Evolutionary conservation across 495 filamentous ascomycete genomes (phyloP).

Genomic region (Penicillium argentinense): DNA sequence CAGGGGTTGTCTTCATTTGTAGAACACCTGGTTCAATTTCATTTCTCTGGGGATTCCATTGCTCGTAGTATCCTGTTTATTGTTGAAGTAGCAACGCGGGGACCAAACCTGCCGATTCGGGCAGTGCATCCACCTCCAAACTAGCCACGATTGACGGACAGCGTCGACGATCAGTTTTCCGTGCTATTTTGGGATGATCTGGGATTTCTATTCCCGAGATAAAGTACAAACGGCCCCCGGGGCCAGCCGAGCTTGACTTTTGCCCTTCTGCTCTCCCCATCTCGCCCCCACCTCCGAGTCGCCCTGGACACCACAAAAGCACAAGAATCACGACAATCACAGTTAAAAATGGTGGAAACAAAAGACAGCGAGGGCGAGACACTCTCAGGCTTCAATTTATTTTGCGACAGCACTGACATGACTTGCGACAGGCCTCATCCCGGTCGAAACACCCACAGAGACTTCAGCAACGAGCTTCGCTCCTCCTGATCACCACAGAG

Average conservation of each 20-base stretch:
- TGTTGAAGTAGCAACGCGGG: too few species aligned
- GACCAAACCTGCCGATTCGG: background rate
- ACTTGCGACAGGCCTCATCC: conserved; percentile 1
- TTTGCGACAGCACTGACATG: background rate
- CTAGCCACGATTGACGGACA: too few species aligned
- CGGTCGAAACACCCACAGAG: background rate
- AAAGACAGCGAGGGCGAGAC: conserved; percentile 11
- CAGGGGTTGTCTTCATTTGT: too few species aligned
- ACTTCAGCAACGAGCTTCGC: background rate
- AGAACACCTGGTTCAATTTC: too few species aligned
- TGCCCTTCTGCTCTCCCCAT: background rate
- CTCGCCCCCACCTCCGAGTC: too few species aligned
- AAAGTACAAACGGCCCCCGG: conserved; percentile 4
- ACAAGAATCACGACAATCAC: background rate
- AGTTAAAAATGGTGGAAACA: background rate
- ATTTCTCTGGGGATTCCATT: too few species aligned
- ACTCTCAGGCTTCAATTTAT: background rate
- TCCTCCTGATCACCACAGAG: background rate
- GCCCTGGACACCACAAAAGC: too few species aligned
- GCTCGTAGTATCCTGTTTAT: too few species aligned
- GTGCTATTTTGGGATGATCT: conserved; percentile 4
- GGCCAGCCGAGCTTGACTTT: background rate
- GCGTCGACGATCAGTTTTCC: conserved; percentile 1
- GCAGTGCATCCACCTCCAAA: too few species aligned
- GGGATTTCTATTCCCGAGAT: conserved; percentile 1